A percentile compares a stretch with the other conserved stretches of the same genome.
These are phyloP conservation scores for Lippia alba DNA, from an alignment of 305 asterid species.

Conservation along the genomic window DNA sequence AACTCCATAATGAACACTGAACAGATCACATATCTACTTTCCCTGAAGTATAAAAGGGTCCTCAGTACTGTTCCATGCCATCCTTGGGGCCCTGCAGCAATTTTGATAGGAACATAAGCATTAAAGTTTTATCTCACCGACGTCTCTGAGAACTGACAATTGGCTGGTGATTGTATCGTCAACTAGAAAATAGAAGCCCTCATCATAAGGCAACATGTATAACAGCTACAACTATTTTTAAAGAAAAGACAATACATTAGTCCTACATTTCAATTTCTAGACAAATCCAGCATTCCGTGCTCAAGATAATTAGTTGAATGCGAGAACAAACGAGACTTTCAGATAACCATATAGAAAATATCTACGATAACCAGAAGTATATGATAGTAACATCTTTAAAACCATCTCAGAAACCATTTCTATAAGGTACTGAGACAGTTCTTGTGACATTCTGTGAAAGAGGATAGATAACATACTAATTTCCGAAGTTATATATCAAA, in stretches of 20 bases:
- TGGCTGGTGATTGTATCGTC: background rate
- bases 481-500: background rate
- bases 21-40: background rate
- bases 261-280: background rate
- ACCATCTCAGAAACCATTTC: background rate
- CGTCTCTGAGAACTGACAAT: constrained; percentile 6
- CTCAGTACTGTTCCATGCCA: background rate
- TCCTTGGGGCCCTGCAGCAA: background rate
- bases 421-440: constrained; percentile 15
- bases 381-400: no score
- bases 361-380: background rate
- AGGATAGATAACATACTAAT: constrained; percentile 11
- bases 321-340: background rate
- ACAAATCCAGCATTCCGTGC: background rate
- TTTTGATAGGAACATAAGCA: constrained; percentile 9
- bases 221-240: background rate
- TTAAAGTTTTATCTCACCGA: background rate
- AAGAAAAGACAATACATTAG: background rate
- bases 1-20: background rate
- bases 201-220: background rate
- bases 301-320: background rate
- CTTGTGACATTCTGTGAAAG: background rate
- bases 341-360: background rate
- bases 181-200: background rate
- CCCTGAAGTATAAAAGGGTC: background rate